These are phyloP conservation scores for Metarhizium robertsii DNA, from an alignment of 2,329 filamentous ascomycete species.

Conservation along the genomic window DNA sequence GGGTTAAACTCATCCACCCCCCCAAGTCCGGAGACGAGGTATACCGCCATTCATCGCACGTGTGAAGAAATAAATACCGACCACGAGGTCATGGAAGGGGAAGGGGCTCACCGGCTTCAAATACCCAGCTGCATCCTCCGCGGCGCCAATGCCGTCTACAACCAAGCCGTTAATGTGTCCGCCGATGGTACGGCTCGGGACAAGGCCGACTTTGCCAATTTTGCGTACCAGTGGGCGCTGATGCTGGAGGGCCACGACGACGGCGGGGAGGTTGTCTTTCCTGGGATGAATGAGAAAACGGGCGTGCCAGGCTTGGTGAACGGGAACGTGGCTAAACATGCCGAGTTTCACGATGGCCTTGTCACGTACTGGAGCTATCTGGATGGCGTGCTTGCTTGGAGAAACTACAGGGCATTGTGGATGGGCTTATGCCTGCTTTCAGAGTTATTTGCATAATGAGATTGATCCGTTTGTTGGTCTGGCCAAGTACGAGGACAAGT, in stretches of 20 bases:
- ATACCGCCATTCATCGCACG: too few relatives aligned
- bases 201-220: slow-evolving; percentile 22
- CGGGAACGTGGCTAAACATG: slow-evolving; percentile 29
- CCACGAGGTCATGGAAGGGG: neutral
- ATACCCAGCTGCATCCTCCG: slow-evolving; percentile 23
- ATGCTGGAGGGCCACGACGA: too few relatives aligned
- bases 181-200: slow-evolving; percentile 18
- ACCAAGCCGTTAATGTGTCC: slow-evolving; percentile 25
- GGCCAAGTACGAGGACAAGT: too few relatives aligned
- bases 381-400: slow-evolving; percentile 14
- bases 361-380: slow-evolving; percentile 16
- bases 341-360: slow-evolving; percentile 22
- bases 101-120: slow-evolving; percentile 10
- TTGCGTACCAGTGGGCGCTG: slow-evolving; percentile 19
- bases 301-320: slow-evolving; percentile 26
- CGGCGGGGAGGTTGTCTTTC: slow-evolving; percentile 31
- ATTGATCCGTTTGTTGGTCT: too few relatives aligned
- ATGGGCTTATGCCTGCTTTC: too few relatives aligned
- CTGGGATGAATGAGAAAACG: slow-evolving; percentile 23
- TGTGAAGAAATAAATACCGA: too few relatives aligned
- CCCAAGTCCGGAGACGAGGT: too few relatives aligned
- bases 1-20: too few relatives aligned
- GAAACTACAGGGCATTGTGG: too few relatives aligned
- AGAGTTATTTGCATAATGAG: too few relatives aligned
- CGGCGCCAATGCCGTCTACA: slow-evolving; percentile 28